Base-by-base conservation (phyloP, 2,329 filamentous ascomycete species). In the Zymoseptoria tritici region DNA sequence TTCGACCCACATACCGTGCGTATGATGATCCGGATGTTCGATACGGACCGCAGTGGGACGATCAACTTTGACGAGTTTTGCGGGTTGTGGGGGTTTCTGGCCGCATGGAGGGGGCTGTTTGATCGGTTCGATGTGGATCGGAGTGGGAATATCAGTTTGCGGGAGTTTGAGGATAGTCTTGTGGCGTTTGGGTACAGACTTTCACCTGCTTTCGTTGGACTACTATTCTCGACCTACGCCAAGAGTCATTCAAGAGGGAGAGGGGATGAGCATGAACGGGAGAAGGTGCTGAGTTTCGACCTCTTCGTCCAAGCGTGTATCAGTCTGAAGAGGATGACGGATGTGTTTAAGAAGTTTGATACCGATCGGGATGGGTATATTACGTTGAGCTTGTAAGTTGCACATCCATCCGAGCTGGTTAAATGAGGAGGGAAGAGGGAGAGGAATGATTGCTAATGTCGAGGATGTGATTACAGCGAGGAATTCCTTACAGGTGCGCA, bases 21-120 rank as follows among this genome's bases (percentile, higher is more conserved):
- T 71, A 96, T 97, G 90, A 97, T 99, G 92, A 97, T 99, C 67
- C 89, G 92, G 72, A 97, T 99, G 94, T 99, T 99, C 77, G 93
- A 97, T 77, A 90, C 88, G 60, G 90, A 97, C 76, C 88, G 90
- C 68, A 89, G 84, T 63, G 91, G 92, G 56, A 89, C 88, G 13
- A 95, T 99, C 73, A 91, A 89, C 62, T 97, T 96, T 74, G 87
- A 94, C 65, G 94, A 97, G 76, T 99, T 99, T 75, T 95, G 92
- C 72, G 93, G 91, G 13, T 81, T 99, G 21, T 99, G 94, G 94
- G 90, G 89, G 19, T 99, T 97, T 77, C 83, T 99, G 49, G 90
- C 91, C 42, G 91, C 91, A 19, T 99, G 94, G 94, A 86, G 94
- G 66, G 86, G 86, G 50, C 85, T 99, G 11, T 99, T 99, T 73